These are phyloP conservation scores for Blastobotrys malaysiensis DNA, from an alignment of 1,139 yeast species.

Conservation along the genomic window DNA sequence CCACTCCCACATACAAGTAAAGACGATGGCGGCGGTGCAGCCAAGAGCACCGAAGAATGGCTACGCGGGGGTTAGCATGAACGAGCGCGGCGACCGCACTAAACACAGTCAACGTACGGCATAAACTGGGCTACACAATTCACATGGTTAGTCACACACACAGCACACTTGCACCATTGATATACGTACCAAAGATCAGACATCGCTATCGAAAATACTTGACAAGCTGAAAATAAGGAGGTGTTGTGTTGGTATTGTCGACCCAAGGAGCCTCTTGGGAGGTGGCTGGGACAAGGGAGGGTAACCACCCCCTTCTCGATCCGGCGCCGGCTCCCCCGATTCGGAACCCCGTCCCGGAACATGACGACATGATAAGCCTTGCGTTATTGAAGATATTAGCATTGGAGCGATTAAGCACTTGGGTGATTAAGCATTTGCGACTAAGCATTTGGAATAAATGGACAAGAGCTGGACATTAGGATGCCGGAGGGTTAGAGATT, in stretches of 20 bases:
- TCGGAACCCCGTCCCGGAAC: not conserved
- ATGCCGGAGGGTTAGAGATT: no score
- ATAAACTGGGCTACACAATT: conserved; percentile 61
- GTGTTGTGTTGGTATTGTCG: not conserved
- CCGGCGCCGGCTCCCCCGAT: not conserved
- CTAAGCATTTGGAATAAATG: no score
- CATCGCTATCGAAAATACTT: conserved; percentile 18
- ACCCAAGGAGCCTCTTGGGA: not conserved
- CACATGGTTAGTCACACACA: conserved; percentile 4
- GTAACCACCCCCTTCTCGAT: not conserved
- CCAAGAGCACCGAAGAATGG: conserved; percentile 98
- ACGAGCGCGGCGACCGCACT: not conserved
- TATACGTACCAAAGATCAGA: conserved; percentile 36
- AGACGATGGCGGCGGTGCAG: conserved; percentile 97
- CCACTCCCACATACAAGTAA: conserved; percentile 53
- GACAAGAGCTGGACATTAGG: no score
- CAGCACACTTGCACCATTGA: not conserved
- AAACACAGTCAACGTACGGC: conserved; percentile 43
- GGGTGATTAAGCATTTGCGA: no score
- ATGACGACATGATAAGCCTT: not conserved
- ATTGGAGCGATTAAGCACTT: no score
- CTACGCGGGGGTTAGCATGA: conserved; percentile 25
- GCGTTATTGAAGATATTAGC: no score
- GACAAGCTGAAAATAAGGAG: not conserved
- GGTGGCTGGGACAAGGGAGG: conserved; percentile 1